Percentiles rank a stretch among this genome's conserved stretches.
phyloP scores from a whole-genome alignment of 352 stramenopile species.

The Globisporangium parvum region DNA sequence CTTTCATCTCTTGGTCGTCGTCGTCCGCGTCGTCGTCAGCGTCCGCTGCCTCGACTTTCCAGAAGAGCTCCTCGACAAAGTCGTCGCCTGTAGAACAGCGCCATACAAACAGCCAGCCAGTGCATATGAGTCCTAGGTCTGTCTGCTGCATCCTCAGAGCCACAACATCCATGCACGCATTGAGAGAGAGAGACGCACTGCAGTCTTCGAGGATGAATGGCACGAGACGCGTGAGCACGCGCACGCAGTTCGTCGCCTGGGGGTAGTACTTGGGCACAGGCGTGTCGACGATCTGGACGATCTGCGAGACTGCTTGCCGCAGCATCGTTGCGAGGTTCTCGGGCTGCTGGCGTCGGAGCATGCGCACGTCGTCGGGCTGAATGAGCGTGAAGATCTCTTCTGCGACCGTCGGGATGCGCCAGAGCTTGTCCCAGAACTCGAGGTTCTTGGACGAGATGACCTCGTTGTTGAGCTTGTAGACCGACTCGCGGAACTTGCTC shows the following conservation, averaged over 20 bases:
- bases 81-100: slow-evolving; percentile 31
- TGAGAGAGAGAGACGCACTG: slow-evolving; percentile 13
- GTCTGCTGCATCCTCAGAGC: background rate
- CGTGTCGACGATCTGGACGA: slow-evolving; percentile 85
- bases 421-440: slow-evolving; percentile 89
- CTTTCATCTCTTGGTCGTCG: slow-evolving; percentile 35
- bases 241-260: slow-evolving; percentile 82
- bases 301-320: slow-evolving; percentile 66
- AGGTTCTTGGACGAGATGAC: slow-evolving; percentile 80
- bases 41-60: slow-evolving; percentile 35
- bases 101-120: background rate
- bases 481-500: slow-evolving; percentile 89
- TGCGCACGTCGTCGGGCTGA: slow-evolving; percentile 84
- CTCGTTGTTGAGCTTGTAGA: slow-evolving; percentile 90
- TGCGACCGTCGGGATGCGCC: slow-evolving; percentile 81
- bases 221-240: slow-evolving; percentile 75
- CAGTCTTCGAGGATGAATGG: slow-evolving; percentile 82
- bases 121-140: background rate
- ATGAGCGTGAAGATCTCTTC: slow-evolving; percentile 90
- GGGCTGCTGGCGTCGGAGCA: slow-evolving; percentile 80
- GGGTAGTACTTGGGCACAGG: slow-evolving; percentile 86
- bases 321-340: slow-evolving; percentile 82
- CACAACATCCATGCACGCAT: background rate
- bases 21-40: slow-evolving; percentile 16
- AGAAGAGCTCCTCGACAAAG: slow-evolving; percentile 82